A percentile compares a stretch with the other conserved stretches of the same genome.
phyloP scores from a whole-genome alignment of 139 green algal species.

The Asterochloris erici region DNA sequence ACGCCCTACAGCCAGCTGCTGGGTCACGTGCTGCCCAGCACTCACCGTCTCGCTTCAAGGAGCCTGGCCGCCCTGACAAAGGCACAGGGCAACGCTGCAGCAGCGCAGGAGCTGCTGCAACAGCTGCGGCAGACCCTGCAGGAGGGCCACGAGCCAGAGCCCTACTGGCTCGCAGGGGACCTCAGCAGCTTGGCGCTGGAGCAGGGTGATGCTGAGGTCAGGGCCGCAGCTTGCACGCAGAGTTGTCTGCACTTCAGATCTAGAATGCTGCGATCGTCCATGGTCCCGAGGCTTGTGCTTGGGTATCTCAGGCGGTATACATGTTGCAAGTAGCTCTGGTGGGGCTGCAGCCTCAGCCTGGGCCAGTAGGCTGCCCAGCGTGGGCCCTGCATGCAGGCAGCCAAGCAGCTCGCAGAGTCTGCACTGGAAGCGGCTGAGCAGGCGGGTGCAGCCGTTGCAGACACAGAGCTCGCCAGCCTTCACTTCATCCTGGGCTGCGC shows the following conservation, averaged over 20 bases:
- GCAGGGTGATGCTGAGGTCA: constrained; percentile 18
- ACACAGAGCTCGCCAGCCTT: constrained; percentile 20
- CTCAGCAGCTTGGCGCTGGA: constrained; percentile 33
- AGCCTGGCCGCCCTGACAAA: background rate
- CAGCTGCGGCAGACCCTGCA: constrained; percentile 8
- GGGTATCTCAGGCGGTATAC: background rate
- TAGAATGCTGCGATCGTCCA: background rate
- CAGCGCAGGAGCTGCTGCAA: background rate
- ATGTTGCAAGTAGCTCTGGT: background rate
- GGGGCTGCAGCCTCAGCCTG: background rate
- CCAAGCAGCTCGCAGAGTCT: constrained; percentile 18
- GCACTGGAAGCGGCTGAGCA: constrained; percentile 1
- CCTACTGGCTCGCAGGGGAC: constrained; percentile 39
- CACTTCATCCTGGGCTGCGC: constrained; percentile 35
- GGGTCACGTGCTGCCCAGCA: background rate
- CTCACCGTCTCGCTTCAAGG: background rate
- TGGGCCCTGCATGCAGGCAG: constrained; percentile 15
- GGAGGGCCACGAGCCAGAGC: constrained; percentile 3
- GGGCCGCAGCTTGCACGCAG: background rate
- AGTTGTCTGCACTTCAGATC: background rate
- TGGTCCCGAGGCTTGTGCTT: background rate
- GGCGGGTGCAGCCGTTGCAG: background rate
- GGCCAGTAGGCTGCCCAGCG: background rate
- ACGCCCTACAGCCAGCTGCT: constrained; percentile 2
- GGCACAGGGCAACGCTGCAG: background rate